Percentiles rank a stretch among this genome's conserved stretches.
These are phyloP conservation scores for Strobilomyces dryophilus DNA, from an alignment of 768 basidiomycete genomes.

Conservation along the genomic window DNA sequence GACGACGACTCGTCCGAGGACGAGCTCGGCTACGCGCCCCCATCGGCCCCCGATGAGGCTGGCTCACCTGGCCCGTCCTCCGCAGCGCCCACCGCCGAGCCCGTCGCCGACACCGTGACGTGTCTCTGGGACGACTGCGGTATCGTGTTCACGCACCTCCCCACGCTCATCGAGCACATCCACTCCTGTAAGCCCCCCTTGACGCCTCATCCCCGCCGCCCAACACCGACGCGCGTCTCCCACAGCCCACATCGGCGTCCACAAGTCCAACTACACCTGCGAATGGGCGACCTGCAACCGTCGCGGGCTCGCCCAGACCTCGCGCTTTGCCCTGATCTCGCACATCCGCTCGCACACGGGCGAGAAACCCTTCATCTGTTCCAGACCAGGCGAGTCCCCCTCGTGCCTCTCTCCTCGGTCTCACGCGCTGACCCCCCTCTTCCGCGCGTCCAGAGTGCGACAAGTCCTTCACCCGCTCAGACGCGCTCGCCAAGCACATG, in stretches of 20 bases:
- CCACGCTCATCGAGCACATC: slow-evolving; percentile 77
- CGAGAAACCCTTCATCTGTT: slow-evolving; percentile 88
- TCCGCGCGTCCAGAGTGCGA: slow-evolving; percentile 67
- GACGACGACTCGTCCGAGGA: slow-evolving; percentile 26
- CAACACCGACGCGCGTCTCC: neutral
- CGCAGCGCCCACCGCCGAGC: slow-evolving; percentile 15
- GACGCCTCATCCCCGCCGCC: no score
- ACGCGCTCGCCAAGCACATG: slow-evolving; percentile 91
- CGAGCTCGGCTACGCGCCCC: slow-evolving; percentile 17
- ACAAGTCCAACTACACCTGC: slow-evolving; percentile 84
- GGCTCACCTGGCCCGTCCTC: slow-evolving; percentile 22
- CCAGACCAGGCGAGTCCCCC: slow-evolving; percentile 61
- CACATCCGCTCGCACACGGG: slow-evolving; percentile 92
- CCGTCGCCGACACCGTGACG: slow-evolving; percentile 53
- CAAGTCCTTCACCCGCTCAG: slow-evolving; percentile 92
- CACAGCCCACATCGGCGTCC: slow-evolving; percentile 74
- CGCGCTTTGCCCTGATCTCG: slow-evolving; percentile 84
- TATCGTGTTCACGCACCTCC: slow-evolving; percentile 65
- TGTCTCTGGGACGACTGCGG: slow-evolving; percentile 88
- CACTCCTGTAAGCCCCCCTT: slow-evolving; percentile 61
- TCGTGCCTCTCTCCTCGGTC: neutral
- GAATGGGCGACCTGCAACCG: slow-evolving; percentile 84
- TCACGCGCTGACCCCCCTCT: neutral
- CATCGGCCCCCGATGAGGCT: slow-evolving; percentile 13
- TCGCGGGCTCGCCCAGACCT: slow-evolving; percentile 79